Conservation (phyloP, 179 eudicot genomes). For the Carnegiea gigantea region DNA sequence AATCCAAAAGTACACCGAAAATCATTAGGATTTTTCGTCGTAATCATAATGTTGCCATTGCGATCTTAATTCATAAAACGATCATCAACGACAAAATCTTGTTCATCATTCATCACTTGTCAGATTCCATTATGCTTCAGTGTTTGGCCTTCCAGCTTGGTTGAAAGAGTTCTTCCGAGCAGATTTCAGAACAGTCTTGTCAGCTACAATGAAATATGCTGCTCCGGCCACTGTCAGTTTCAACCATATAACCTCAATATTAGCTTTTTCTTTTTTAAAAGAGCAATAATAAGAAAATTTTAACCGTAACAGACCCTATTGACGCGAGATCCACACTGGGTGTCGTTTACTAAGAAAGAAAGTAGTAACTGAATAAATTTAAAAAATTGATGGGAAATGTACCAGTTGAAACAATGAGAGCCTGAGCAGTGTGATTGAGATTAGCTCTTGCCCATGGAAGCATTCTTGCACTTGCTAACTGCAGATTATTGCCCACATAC, state of each 20-base stretch:
- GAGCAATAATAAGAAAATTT: no score
- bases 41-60: conserved; percentile 6
- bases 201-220: conserved; percentile 87
- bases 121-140: conserved; percentile 12
- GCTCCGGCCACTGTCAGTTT: conserved; percentile 65
- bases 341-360: neutral
- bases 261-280: neutral
- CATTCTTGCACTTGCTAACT: conserved; percentile 85
- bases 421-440: conserved; percentile 88
- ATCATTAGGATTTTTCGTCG: conserved; percentile 17
- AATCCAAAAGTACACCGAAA: conserved; percentile 16
- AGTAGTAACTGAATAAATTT: no score
- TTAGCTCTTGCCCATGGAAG: conserved; percentile 86
- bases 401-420: conserved; percentile 88
- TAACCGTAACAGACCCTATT: no score
- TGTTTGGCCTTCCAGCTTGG: conserved; percentile 20
- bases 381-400: neutral
- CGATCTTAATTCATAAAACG: neutral
- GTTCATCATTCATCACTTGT: neutral
- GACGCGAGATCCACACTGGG: no score
- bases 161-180: conserved; percentile 75
- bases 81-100: conserved; percentile 9
- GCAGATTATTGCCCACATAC: conserved; percentile 21
- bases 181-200: conserved; percentile 78
- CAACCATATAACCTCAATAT: neutral